Percentiles rank a stretch among this genome's conserved stretches.
Conservation (phyloP, 768 basidiomycete genomes). For the Hortiboletus flavorubellus region DNA sequence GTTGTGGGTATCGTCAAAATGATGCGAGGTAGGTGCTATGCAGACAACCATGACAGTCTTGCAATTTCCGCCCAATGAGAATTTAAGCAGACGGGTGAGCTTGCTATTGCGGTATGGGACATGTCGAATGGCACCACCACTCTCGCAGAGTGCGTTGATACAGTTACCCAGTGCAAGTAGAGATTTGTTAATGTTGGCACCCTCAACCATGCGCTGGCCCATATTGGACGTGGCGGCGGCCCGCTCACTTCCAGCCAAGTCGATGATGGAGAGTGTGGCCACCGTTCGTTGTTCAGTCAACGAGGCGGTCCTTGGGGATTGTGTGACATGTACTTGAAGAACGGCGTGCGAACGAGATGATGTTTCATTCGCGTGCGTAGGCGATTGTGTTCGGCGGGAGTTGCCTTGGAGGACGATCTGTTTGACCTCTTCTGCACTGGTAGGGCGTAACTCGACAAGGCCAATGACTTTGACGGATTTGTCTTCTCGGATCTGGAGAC, state of each 20-base stretch:
- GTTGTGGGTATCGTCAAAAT: conserved; percentile 99
- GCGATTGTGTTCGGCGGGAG: conserved; percentile 82
- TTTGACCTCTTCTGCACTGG: conserved; percentile 89
- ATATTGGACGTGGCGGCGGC: conserved; percentile 96
- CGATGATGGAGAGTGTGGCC: conserved; percentile 95
- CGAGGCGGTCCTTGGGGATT: conserved; percentile 81
- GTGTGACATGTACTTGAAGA: conserved; percentile 89
- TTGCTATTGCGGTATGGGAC: conserved; percentile 98
- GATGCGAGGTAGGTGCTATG: conserved; percentile 88
- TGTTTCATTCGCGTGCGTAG: conserved; percentile 94
- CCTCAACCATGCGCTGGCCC: conserved; percentile 98
- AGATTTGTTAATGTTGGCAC: conserved; percentile 99
- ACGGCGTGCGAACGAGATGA: conserved; percentile 98
- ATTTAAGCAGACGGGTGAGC: conserved; percentile 94
- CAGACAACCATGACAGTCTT: conserved; percentile 99
- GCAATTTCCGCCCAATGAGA: conserved; percentile 97
- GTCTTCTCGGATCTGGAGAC: conserved; percentile 92
- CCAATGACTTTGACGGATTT: conserved; percentile 88
- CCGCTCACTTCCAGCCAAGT: conserved; percentile 95
- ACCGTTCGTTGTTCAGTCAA: conserved; percentile 79
- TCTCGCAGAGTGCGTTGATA: conserved; percentile 97
- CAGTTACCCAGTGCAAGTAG: conserved; percentile 96
- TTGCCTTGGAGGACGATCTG: conserved; percentile 90
- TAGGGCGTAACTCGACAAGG: conserved; percentile 77
- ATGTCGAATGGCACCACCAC: conserved; percentile 82